Evolutionary conservation across 1,284 basidiomycete species (phyloP).

Genomic region (Violaceomyces palustris): DNA sequence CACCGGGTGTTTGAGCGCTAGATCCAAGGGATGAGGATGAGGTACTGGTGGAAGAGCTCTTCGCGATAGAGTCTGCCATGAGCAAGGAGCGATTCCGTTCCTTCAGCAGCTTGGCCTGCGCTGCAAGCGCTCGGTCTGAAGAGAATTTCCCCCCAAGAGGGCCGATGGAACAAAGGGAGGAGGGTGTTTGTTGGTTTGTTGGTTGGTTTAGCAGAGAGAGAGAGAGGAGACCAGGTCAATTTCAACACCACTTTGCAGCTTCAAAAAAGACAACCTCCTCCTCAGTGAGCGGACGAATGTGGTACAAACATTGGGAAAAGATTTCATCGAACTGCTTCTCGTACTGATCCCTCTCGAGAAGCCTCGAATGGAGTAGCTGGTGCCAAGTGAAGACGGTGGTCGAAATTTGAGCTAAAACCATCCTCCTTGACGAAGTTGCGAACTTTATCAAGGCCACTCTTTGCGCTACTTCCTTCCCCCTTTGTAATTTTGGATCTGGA

Average conservation of each 20-base stretch:
- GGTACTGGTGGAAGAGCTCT: too few relatives aligned
- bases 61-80: too few relatives aligned
- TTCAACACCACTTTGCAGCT: too few relatives aligned
- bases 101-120: constrained; percentile 23
- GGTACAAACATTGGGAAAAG: constrained; percentile 26
- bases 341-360: constrained; percentile 33
- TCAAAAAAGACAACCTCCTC: neutral
- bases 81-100: constrained; percentile 31
- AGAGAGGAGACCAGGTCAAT: neutral
- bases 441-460: too few relatives aligned
- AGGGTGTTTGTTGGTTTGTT: too few relatives aligned
- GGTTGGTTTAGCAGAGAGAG: neutral
- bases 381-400: too few relatives aligned
- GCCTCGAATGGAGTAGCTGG: constrained; percentile 25
- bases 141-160: too few relatives aligned
- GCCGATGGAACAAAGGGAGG: neutral
- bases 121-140: constrained; percentile 31
- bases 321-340: constrained; percentile 36
- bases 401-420: too few relatives aligned
- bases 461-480: too few relatives aligned
- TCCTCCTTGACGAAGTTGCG: too few relatives aligned
- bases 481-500: too few relatives aligned
- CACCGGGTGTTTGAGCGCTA: neutral
- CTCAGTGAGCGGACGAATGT: neutral
- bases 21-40: too few relatives aligned